Percentiles rank a stretch among this genome's conserved stretches.
These are phyloP conservation scores for Collybia sordida DNA, from an alignment of 768 basidiomycete species.

Conservation along the genomic window DNA sequence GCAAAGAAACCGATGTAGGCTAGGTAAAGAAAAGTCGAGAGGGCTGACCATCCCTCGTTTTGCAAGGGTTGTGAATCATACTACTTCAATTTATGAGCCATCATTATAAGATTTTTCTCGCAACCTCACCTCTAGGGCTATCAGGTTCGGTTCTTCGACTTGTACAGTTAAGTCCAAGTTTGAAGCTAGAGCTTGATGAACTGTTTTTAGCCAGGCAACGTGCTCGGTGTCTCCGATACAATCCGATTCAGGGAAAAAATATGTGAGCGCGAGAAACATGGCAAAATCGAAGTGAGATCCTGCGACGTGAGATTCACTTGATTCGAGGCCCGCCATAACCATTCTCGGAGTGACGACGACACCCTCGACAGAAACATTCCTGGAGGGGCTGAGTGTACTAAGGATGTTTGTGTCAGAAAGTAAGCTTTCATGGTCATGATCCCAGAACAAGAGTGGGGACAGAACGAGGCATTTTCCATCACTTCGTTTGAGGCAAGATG, in stretches of 20 bases:
- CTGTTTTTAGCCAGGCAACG: conserved; percentile 57
- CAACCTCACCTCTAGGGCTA: conserved; percentile 43
- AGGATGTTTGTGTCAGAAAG: conserved; percentile 55
- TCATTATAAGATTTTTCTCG: conserved; percentile 1
- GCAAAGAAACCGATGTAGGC: conserved; percentile 75
- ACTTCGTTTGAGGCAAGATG: conserved; percentile 54
- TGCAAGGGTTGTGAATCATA: conserved; percentile 51
- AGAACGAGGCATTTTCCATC: conserved; percentile 65
- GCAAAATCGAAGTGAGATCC: conserved; percentile 59
- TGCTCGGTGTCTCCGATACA: conserved; percentile 67
- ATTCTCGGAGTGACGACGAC: conserved; percentile 69
- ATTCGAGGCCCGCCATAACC: conserved; percentile 73
- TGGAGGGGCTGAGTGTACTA: conserved; percentile 51
- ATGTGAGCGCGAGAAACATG: conserved; percentile 74
- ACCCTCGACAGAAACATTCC: conserved; percentile 60
- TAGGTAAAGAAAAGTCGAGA: conserved; percentile 71
- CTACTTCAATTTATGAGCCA: conserved; percentile 30
- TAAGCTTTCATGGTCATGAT: conserved; percentile 55
- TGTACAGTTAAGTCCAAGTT: conserved; percentile 29
- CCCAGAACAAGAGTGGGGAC: conserved; percentile 78
- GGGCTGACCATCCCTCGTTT: conserved; percentile 50
- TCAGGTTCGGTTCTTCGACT: conserved; percentile 37
- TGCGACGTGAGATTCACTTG: conserved; percentile 47
- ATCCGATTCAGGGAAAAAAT: conserved; percentile 76
- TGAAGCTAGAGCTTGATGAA: conserved; percentile 37